These are phyloP conservation scores for Sedum album DNA, from an alignment of 164 flowering plant species.

Conservation along the genomic window DNA sequence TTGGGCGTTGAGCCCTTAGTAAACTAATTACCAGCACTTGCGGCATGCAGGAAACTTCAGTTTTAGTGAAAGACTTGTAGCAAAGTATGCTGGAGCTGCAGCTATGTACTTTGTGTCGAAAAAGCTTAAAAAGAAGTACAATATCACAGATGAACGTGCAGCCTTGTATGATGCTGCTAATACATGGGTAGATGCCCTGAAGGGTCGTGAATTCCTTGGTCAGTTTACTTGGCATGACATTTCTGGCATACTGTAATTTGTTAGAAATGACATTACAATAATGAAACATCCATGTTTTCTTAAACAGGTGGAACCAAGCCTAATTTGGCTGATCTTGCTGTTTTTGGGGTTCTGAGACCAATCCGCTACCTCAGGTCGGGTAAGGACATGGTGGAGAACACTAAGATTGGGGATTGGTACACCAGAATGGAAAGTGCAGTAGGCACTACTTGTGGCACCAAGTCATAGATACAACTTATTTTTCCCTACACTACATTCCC, in stretches of 20 bases:
- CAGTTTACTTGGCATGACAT: slow-evolving; percentile 7
- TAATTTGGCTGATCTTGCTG: slow-evolving; percentile 84
- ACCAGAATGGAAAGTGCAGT: slow-evolving; percentile 65
- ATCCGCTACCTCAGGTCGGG: slow-evolving; percentile 74
- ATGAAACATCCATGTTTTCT: background rate
- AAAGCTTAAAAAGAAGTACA: slow-evolving; percentile 76
- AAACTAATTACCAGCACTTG: background rate
- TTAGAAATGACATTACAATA: background rate
- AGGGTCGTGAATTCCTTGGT: slow-evolving; percentile 76
- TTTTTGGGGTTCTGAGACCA: slow-evolving; percentile 85
- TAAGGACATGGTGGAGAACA: slow-evolving; percentile 83
- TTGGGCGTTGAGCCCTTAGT: background rate
- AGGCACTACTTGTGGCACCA: slow-evolving; percentile 49
- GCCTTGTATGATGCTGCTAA: slow-evolving; percentile 84
- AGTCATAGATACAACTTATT: slow-evolving; percentile 12
- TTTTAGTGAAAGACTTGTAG: slow-evolving; percentile 56
- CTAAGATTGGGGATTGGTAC: slow-evolving; percentile 83
- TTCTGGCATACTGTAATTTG: background rate
- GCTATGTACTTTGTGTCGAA: slow-evolving; percentile 93
- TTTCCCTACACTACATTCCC: background rate
- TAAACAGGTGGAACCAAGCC: slow-evolving; percentile 68
- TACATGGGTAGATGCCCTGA: slow-evolving; percentile 81
- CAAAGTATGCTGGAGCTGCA: slow-evolving; percentile 83
- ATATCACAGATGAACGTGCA: slow-evolving; percentile 77
- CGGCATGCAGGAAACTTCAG: slow-evolving; percentile 69